phyloP scores from a whole-genome alignment of 1,284 basidiomycete genomes.

The Puccinia hordei region DNA sequence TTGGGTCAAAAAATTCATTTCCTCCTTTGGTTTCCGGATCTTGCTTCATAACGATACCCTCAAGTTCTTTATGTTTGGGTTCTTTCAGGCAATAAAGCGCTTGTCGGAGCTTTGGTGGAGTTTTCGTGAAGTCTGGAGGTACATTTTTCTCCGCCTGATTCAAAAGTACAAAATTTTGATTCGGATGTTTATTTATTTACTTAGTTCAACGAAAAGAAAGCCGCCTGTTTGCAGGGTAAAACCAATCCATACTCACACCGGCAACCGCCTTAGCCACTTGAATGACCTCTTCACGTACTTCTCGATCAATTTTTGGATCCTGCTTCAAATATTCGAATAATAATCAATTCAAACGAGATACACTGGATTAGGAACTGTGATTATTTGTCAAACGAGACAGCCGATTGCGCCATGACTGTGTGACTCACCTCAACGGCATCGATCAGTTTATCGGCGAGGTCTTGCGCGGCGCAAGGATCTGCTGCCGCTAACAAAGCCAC shows the following conservation, averaged over 20 bases:
- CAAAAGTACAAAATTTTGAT: not conserved
- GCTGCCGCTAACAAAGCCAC: not conserved
- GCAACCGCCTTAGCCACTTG: not conserved
- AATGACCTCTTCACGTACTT: not conserved
- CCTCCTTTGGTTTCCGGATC: not conserved
- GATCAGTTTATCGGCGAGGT: constrained; percentile 27
- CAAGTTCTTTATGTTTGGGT: constrained; percentile 13
- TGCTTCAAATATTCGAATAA: not conserved
- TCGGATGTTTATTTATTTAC: not conserved
- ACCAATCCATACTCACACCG: constrained; percentile 4
- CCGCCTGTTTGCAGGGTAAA: not conserved
- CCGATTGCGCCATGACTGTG: too few species aligned
- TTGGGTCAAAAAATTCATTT: constrained; percentile 25
- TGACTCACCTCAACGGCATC: constrained; percentile 9
- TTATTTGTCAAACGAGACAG: too few species aligned
- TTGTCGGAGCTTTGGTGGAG: not conserved
- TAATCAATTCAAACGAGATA: not conserved
- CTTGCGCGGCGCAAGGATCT: constrained; percentile 28
- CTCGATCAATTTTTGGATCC: not conserved
- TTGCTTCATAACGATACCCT: constrained; percentile 12
- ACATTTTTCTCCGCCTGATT: constrained; percentile 24
- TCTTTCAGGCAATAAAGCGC: constrained; percentile 14
- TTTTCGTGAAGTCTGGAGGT: constrained; percentile 9
- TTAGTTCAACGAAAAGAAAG: not conserved
- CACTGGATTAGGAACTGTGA: too few species aligned